Conservation (phyloP, 2,329 filamentous ascomycete species). For the Phialophora tarda region DNA sequence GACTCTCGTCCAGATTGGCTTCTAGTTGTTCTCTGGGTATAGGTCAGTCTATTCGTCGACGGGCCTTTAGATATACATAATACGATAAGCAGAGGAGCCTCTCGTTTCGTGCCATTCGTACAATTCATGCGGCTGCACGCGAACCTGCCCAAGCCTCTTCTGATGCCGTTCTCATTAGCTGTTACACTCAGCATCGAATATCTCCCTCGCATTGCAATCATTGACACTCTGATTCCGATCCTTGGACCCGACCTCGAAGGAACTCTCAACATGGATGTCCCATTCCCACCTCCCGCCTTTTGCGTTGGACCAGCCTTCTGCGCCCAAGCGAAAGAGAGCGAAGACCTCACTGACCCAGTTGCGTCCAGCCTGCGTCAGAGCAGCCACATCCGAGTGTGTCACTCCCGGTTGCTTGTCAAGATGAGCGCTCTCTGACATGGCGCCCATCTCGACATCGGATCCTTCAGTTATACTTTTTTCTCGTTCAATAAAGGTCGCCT, state of each 20-base stretch:
- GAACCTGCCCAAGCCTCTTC: not conserved
- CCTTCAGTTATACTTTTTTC: conserved; percentile 19
- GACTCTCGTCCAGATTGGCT: not conserved
- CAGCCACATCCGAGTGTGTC: conserved; percentile 20
- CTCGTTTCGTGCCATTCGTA: not conserved
- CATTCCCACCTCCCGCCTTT: conserved; percentile 21
- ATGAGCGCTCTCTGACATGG: conserved; percentile 7
- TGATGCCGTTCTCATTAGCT: not conserved
- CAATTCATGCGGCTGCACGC: not conserved
- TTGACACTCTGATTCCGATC: conserved; percentile 15
- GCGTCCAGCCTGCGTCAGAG: conserved; percentile 9
- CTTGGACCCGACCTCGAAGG: conserved; percentile 25
- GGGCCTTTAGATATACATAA: not conserved
- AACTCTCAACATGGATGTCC: conserved; percentile 26
- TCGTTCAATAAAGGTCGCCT: conserved; percentile 24
- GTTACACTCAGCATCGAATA: not conserved
- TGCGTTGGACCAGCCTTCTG: conserved; percentile 23
- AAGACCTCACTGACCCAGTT: conserved; percentile 33
- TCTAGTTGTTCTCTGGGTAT: not conserved
- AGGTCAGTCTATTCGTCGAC: not conserved
- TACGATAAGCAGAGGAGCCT: conserved; percentile 3
- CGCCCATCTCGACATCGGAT: conserved; percentile 22
- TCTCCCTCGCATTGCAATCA: conserved; percentile 8
- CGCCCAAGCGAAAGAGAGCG: conserved; percentile 24
- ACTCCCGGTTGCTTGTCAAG: not conserved